phyloP scores from a whole-genome alignment of 345 rosid species.

The Lepidium aucheri region DNA sequence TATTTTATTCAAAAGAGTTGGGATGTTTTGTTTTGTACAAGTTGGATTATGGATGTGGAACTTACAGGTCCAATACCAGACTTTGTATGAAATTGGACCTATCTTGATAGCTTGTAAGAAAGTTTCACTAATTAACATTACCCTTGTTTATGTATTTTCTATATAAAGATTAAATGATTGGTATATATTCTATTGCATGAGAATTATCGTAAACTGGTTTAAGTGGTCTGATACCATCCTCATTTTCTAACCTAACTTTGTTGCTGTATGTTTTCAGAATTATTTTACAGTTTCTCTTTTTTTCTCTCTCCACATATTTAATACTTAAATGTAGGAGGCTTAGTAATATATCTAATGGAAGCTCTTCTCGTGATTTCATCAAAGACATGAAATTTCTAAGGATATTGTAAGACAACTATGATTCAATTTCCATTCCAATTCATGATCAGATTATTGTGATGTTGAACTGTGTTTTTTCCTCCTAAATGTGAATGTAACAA shows the following conservation, averaged over 20 bases:
- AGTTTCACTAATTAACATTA: no score
- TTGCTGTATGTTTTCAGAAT: constrained; percentile 31
- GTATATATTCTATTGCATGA: no score
- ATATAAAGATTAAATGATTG: neutral
- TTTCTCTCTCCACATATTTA: neutral
- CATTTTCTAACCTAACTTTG: constrained; percentile 40
- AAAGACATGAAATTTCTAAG: constrained; percentile 34
- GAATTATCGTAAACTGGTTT: no score
- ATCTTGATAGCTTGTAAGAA: no score
- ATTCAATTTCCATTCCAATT: neutral
- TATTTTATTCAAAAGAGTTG: neutral
- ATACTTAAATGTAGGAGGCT: constrained; percentile 5
- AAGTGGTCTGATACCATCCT: no score
- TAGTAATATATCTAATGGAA: constrained; percentile 43
- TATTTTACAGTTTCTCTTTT: neutral
- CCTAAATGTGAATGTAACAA: no score
- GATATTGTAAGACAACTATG: no score
- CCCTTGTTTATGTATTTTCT: neutral
- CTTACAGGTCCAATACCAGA: no score
- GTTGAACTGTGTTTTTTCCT: neutral
- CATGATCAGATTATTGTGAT: neutral
- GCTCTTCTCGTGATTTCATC: constrained; percentile 38
- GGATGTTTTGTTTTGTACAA: neutral
- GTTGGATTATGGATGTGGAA: no score
- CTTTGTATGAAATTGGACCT: no score